Evolutionary conservation across 2,329 filamentous ascomycete species (phyloP), one percentile per base, ranked within the genome.

Genomic region (Epichloe baconii): DNA sequence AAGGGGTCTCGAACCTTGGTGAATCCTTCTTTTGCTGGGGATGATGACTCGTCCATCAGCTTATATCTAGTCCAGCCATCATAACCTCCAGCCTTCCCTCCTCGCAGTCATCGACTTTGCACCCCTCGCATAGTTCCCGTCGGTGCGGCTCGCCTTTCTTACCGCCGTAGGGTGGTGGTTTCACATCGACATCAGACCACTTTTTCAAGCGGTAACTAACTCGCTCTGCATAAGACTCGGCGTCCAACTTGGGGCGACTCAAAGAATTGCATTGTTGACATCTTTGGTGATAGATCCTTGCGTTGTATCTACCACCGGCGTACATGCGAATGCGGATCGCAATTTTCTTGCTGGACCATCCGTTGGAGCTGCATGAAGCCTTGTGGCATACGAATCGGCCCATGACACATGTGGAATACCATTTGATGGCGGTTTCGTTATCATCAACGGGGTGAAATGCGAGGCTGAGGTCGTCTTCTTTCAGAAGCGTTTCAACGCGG

Each of bases 181-280:
- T 55, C 40, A 62, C 46, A 2, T 47, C 2, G 1, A 70, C 44
- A 0, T 62, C 63, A 5, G 55, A 57, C 68, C 68, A 71, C 38
- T 59, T 64, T 54, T 66, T 68, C 4, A 71, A 55, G 1, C 68
- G 60, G 47, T 68, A 68, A 0, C 59, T 54, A 0, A 71, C 53
- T 4, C 67, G 57, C 2, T 70, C 62, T 1, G 62, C 55, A 43
- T 71, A 71, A 0, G 61, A 62, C 0, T 55, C 31, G 26, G 69
- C 53, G 31, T 70, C 53, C 0, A 70, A 48, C 3, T 3, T 44
- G 1, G 67, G 59, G 6, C 35, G 46, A 14, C 63, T 62, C 2
- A 67, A 53, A 4, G 5, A 11, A 0, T 64, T 55, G 56, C 64
- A 71, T 2, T 5, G 2, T 6, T 49, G 56, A 59, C 68, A 72